Evolutionary conservation across 345 rosid genomes (phyloP).

Genomic region (Crucihimalaya himalaica): DNA sequence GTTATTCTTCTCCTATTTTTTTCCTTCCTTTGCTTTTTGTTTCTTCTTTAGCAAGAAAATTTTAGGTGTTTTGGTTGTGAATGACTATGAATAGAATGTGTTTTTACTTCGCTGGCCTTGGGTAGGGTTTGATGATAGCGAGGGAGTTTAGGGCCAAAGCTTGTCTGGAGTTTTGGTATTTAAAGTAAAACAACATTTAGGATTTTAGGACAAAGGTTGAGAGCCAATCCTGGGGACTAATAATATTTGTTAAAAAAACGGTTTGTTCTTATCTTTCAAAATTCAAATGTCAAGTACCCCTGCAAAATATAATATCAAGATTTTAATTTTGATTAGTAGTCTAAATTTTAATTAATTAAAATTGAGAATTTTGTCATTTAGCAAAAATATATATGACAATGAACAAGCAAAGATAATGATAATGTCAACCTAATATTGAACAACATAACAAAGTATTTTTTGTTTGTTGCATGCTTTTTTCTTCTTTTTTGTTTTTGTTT

Average conservation of each 20-base stretch:
- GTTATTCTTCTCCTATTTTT: constrained; percentile 19
- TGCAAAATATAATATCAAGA: no score
- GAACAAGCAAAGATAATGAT: no score
- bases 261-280: no score
- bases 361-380: no score
- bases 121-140: constrained; percentile 37
- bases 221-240: constrained; percentile 11
- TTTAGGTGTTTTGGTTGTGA: constrained; percentile 34
- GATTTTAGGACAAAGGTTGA: constrained; percentile 40
- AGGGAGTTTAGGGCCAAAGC: constrained; percentile 40
- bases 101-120: constrained; percentile 30
- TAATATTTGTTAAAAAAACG: not conserved
- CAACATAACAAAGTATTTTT: no score
- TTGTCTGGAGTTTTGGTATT: constrained; percentile 33
- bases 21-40: constrained; percentile 38
- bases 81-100: constrained; percentile 42
- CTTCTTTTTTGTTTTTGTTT: not conserved
- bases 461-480: not conserved
- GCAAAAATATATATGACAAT: no score
- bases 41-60: constrained; percentile 42
- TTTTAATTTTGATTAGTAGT: no score
- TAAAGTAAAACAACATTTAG: constrained; percentile 32
- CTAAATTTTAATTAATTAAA: no score
- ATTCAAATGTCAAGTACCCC: no score
- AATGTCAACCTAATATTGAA: no score